phyloP scores from a whole-genome alignment of 2,329 filamentous ascomycete species.

The Apiospora koreana region DNA sequence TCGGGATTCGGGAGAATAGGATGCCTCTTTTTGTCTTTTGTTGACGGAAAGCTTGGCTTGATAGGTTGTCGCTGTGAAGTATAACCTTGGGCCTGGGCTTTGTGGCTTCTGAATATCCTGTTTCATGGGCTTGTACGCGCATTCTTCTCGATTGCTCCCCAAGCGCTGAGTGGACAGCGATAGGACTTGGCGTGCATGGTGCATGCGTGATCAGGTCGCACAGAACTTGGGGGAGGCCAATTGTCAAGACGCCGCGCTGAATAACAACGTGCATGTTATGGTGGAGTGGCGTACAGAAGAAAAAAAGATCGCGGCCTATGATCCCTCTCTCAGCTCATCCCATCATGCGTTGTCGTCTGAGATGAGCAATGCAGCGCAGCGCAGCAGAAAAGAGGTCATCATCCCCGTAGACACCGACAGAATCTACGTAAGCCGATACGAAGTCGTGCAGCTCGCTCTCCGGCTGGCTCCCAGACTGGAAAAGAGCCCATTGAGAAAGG shows the following conservation, averaged over 20 bases:
- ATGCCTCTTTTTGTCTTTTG: background rate
- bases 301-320: background rate
- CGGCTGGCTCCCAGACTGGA: background rate
- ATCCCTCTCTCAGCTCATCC: background rate
- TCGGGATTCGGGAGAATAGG: background rate
- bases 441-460: background rate
- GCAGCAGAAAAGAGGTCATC: background rate
- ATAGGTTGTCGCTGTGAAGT: background rate
- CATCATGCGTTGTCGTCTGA: background rate
- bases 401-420: background rate
- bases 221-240: background rate
- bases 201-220: background rate
- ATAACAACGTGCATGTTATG: background rate
- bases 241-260: background rate
- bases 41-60: background rate
- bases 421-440: background rate
- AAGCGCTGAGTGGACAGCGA: background rate
- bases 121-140: conserved; percentile 4
- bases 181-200: background rate
- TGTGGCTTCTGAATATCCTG: conserved; percentile 7
- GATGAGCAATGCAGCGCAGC: background rate
- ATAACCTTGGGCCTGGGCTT: background rate
- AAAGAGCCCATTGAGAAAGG: background rate
- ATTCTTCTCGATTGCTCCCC: background rate
- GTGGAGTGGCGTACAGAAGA: conserved; percentile 4